Conservation (phyloP, 106 monocot genomes). For the Allium sativum region DNA sequence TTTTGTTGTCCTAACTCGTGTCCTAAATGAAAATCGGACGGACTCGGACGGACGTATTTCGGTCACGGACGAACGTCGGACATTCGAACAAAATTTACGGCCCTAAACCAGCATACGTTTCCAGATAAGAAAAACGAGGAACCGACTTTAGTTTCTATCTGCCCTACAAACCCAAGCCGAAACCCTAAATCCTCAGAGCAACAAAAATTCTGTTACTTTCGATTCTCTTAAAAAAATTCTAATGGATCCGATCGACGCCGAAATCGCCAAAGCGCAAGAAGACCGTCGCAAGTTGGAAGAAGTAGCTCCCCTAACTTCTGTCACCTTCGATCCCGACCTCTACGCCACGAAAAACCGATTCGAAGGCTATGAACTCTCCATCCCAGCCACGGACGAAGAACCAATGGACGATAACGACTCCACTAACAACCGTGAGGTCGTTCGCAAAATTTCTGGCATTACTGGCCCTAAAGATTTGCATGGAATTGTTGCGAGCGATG, state of each 20-base stretch:
- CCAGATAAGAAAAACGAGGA: no score
- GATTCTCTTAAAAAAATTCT: neutral
- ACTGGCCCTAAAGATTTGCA: constrained; percentile 68
- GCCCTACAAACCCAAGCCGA: no score
- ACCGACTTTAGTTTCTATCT: no score
- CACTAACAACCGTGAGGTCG: constrained; percentile 22
- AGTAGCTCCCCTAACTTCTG: constrained; percentile 51
- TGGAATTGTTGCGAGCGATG: constrained; percentile 27
- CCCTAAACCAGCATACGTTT: no score
- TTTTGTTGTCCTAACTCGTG: no score
- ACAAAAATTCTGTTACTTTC: neutral
- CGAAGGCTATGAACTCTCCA: constrained; percentile 77
- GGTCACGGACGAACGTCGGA: no score
- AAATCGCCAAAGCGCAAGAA: constrained; percentile 73
- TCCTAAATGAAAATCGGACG: no score
- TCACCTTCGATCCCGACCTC: constrained; percentile 79
- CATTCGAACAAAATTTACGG: no score
- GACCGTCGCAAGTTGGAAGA: constrained; percentile 83
- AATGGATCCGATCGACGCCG: constrained; percentile 52
- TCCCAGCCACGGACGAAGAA: constrained; percentile 72
- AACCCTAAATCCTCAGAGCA: no score
- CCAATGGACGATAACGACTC: constrained; percentile 32
- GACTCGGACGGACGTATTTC: no score
- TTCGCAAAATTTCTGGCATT: constrained; percentile 61
- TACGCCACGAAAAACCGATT: constrained; percentile 73